Conservation (phyloP, 2,329 filamentous ascomycete species). For the Simplicillium aogashimaense region DNA sequence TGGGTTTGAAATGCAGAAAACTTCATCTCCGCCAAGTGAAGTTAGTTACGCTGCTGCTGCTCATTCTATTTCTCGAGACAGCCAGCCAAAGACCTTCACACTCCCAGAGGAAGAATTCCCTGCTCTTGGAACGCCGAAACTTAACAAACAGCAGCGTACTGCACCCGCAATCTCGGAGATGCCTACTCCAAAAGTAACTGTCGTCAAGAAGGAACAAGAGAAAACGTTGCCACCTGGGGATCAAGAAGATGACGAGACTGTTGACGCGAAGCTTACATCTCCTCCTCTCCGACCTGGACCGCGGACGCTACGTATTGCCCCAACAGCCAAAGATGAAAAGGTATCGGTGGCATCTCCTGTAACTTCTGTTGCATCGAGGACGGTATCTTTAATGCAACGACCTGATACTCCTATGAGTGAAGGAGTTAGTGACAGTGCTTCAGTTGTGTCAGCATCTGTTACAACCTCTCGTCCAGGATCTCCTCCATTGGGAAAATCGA, state of each 20-base stretch:
- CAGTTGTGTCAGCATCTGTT: constrained; percentile 60
- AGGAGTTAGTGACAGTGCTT: constrained; percentile 66
- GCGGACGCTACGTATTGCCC: constrained; percentile 61
- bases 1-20: constrained; percentile 11
- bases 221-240: constrained; percentile 14
- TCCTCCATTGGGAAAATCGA: constrained; percentile 43
- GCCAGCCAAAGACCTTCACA: constrained; percentile 20
- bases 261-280: constrained; percentile 17
- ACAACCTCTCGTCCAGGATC: constrained; percentile 61
- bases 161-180: constrained; percentile 11
- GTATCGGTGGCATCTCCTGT: constrained; percentile 28
- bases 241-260: constrained; percentile 10
- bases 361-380: constrained; percentile 17
- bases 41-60: constrained; percentile 15
- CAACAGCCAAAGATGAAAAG: constrained; percentile 52
- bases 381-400: constrained; percentile 28
- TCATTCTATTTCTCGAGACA: constrained; percentile 14
- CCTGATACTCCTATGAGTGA: constrained; percentile 70
- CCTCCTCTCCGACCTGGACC: constrained; percentile 42
- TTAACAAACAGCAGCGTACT: constrained; percentile 20
- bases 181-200: constrained; percentile 18
- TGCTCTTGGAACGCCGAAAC: constrained; percentile 38
- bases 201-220: constrained; percentile 20
- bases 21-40: constrained; percentile 10
- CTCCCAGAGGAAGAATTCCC: constrained; percentile 50